Evolutionary conservation across 192 early-diverging fungal genomes (phyloP), one percentile per base, ranked within the genome.

Genomic region (Coemansia sp.): DNA sequence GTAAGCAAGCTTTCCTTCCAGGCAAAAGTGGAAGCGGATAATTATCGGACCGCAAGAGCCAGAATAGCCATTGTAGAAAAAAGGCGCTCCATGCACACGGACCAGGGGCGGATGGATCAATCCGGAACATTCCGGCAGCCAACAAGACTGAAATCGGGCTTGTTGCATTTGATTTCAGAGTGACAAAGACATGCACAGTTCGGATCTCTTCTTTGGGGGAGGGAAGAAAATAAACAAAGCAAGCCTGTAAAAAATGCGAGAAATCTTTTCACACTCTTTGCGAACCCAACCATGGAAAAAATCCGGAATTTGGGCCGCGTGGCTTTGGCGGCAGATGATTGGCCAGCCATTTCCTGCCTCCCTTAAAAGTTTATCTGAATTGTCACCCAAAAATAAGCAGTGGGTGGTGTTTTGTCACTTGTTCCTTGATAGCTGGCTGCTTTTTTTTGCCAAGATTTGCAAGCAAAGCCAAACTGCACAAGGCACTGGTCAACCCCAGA

Each of bases 241-340:
- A 10, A 43, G 13, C 7, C 15, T 13, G 4, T 34, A 51, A 13
- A 12, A n/a, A n/a, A n/a, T n/a, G n/a, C n/a, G n/a, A n/a, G n/a
- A n/a, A n/a, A n/a, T n/a, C n/a, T n/a, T n/a, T n/a, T n/a, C n/a
- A n/a, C n/a, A n/a, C n/a, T n/a, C n/a, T n/a, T n/a, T n/a, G n/a
- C n/a, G n/a, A n/a, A n/a, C n/a, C n/a, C n/a, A n/a, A n/a, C n/a
- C n/a, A n/a, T n/a, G n/a, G n/a, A n/a, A n/a, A n/a, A 51, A 51
- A 26, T 51, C 48, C 48, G 48, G 16, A 25, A 1, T 51, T 21
- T 51, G 12, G 9, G 55, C 29, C 63, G 30, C 63, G 51, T 64
- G 63, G 63, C 63, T 39, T 16, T 64, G 63, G 21, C 51, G 13
- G 52, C 45, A 26, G 31, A 7, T 28, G 49, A 64, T 64, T 64